Conservation (phyloP, 495 filamentous ascomycete genomes). For the Penicillium paxilli region DNA sequence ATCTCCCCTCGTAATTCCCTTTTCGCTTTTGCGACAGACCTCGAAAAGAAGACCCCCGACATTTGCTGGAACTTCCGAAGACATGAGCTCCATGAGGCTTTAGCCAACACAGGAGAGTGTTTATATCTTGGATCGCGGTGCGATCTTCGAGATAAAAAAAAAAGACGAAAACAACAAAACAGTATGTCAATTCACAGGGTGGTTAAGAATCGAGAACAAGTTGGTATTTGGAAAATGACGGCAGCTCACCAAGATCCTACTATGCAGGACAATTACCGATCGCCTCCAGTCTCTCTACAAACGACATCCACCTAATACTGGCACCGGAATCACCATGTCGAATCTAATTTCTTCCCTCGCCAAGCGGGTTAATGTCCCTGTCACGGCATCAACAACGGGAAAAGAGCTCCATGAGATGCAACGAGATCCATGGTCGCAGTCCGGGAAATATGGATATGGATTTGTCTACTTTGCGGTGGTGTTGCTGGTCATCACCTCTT, state of each 20-base stretch:
- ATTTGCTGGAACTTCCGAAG: not conserved
- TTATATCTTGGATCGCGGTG: not conserved
- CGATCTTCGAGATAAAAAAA: not conserved
- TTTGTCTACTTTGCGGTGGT: conserved; percentile 85
- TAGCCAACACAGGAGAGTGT: conserved; percentile 5
- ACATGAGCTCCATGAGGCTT: conserved; percentile 12
- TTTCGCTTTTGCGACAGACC: not conserved
- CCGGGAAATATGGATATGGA: conserved; percentile 85
- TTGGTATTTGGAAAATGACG: no score
- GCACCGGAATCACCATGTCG: conserved; percentile 11
- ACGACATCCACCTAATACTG: not conserved
- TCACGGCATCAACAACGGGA: conserved; percentile 66
- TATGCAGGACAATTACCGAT: no score
- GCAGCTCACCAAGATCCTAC: not conserved
- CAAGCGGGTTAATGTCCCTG: conserved; percentile 74
- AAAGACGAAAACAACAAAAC: not conserved
- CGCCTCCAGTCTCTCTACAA: no score
- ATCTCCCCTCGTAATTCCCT: conserved; percentile 7
- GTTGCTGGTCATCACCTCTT: conserved; percentile 60
- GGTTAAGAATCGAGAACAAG: no score
- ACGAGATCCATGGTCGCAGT: conserved; percentile 73
- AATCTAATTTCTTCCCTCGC: conserved; percentile 44
- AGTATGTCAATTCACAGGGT: conserved; percentile 4
- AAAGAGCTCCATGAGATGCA: conserved; percentile 71
- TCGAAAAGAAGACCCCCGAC: conserved; percentile 1